Evolutionary conservation across 164 flowering plant genomes (phyloP).

Genomic region (Chimonanthus praecox): DNA sequence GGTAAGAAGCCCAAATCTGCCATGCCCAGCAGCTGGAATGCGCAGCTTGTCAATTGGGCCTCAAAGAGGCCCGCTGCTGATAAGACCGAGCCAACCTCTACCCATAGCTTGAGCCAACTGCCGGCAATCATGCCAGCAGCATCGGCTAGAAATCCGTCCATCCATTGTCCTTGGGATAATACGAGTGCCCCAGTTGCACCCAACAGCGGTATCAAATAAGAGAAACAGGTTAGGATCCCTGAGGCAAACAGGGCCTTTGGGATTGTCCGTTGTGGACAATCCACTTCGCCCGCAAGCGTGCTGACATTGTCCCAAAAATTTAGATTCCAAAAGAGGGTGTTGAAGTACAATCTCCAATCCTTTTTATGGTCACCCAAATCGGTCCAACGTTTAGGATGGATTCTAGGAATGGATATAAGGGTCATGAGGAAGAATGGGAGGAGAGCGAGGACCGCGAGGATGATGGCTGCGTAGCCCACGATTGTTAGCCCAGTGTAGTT

Average conservation of each 20-base stretch:
- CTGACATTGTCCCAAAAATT: constrained; percentile 92
- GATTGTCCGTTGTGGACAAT: constrained; percentile 42
- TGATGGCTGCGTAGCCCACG: constrained; percentile 66
- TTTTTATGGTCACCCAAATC: constrained; percentile 42
- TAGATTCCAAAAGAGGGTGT: constrained; percentile 87
- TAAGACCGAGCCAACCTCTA: constrained; percentile 44
- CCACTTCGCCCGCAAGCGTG: constrained; percentile 69
- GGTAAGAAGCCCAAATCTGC: constrained; percentile 54
- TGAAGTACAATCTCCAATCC: constrained; percentile 74
- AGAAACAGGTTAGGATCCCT: constrained; percentile 40
- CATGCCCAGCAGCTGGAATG: constrained; percentile 56
- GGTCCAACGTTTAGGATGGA: constrained; percentile 51
- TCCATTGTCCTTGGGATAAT: constrained; percentile 41
- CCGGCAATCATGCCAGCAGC: constrained; percentile 37
- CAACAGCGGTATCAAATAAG: constrained; percentile 50
- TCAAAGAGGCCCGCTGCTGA: constrained; percentile 52
- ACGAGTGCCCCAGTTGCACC: constrained; percentile 41
- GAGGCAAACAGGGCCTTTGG: constrained; percentile 50
- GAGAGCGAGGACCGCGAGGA: constrained; percentile 49
- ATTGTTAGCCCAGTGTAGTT: constrained; percentile 69
- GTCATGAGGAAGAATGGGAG: constrained; percentile 63
- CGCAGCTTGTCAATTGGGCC: constrained; percentile 53
- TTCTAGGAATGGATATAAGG: constrained; percentile 51
- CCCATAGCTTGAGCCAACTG: constrained; percentile 49
- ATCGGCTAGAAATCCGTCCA: constrained; percentile 47